phyloP scores from a whole-genome alignment of 2,329 filamentous ascomycete genomes.

The Rhynchosporium graminicola region DNA sequence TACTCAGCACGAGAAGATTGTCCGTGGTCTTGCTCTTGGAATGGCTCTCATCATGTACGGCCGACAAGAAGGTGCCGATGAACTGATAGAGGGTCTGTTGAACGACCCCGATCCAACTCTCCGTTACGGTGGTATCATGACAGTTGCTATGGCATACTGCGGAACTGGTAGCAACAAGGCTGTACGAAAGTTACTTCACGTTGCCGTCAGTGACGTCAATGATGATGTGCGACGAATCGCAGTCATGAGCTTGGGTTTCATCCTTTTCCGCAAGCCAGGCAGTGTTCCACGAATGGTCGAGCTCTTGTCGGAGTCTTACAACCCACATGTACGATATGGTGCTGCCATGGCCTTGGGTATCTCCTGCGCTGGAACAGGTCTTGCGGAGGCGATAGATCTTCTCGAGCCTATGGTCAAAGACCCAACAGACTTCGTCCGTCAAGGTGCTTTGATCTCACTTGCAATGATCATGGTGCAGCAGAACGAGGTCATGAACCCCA shows the following conservation, averaged over 20 bases:
- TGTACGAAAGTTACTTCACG: conserved; percentile 90
- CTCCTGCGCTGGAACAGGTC: conserved; percentile 91
- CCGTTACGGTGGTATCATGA: conserved; percentile 97
- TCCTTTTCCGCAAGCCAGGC: conserved; percentile 95
- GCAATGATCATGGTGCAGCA: conserved; percentile 99
- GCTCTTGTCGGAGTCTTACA: conserved; percentile 96
- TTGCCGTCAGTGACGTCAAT: conserved; percentile 96
- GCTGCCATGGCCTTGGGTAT: conserved; percentile 98
- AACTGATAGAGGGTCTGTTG: conserved; percentile 88
- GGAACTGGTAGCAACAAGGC: conserved; percentile 98
- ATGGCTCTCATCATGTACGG: conserved; percentile 99
- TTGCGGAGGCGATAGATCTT: conserved; percentile 94
- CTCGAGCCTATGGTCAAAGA: conserved; percentile 99
- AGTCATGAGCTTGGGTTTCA: conserved; percentile 97
- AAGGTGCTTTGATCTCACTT: conserved; percentile 90
- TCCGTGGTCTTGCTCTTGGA: conserved; percentile 89
- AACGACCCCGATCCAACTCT: conserved; percentile 92
- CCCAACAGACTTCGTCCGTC: conserved; percentile 95
- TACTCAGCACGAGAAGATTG: conserved; percentile 98
- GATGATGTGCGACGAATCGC: conserved; percentile 95
- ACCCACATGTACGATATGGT: conserved; percentile 96
- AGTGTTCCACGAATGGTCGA: conserved; percentile 99
- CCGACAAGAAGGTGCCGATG: conserved; percentile 90
- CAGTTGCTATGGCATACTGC: conserved; percentile 96
- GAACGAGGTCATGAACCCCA: conserved; percentile 98